Evolutionary conservation across 441 rosid species (phyloP).

Genomic region (Pelargonium australe): DNA sequence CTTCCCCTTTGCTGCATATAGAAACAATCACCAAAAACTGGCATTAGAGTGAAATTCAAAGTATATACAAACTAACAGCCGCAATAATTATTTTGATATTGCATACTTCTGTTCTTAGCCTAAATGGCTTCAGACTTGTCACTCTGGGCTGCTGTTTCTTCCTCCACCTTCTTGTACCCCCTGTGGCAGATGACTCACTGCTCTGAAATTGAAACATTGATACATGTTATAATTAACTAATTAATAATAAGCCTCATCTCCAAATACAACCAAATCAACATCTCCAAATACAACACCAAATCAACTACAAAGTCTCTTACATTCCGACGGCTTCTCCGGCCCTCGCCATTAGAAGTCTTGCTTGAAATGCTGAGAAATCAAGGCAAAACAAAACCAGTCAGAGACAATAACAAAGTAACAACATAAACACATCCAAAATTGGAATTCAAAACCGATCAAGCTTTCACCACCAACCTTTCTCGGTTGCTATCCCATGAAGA

Average conservation of each 20-base stretch:
- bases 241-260: not conserved
- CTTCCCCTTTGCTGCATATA: conserved; percentile 73
- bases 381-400: not conserved
- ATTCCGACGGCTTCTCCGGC: conserved; percentile 68
- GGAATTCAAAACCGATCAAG: conserved; percentile 7
- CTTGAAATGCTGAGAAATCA: conserved; percentile 40
- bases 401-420: conserved; percentile 13
- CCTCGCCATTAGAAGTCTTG: conserved; percentile 54
- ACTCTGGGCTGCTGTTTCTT: conserved; percentile 54
- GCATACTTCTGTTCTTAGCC: conserved; percentile 79
- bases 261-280: not conserved
- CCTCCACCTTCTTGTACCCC: conserved; percentile 62
- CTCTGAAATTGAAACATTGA: conserved; percentile 42
- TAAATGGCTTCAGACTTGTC: conserved; percentile 70
- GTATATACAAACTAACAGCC: no score
- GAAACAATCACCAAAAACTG: conserved; percentile 18
- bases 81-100: not conserved
- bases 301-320: conserved; percentile 29
- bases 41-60: not conserved
- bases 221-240: conserved; percentile 3
- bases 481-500: conserved; percentile 65
- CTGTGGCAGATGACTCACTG: conserved; percentile 56
- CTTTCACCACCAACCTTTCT: conserved; percentile 48
- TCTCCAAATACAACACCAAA: not conserved
- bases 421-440: not conserved